phyloP scores from a whole-genome alignment of 192 early-diverging fungal genomes.

The Umbelopsis sp. region DNA sequence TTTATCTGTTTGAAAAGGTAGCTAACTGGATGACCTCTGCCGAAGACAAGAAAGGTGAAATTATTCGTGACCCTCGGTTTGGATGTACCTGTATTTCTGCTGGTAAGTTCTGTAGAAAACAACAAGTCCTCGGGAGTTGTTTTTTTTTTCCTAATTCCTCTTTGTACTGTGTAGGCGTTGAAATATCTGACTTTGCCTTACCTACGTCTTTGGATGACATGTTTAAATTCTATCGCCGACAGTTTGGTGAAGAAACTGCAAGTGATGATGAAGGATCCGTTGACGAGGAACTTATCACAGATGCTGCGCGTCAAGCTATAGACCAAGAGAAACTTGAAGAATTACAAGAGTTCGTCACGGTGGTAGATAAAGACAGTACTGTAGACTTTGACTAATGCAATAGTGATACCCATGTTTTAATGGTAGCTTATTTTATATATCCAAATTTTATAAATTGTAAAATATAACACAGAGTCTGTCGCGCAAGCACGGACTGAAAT shows the following conservation, averaged over 20 bases:
- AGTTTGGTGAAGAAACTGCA: slow-evolving; percentile 23
- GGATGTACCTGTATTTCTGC: slow-evolving; percentile 31
- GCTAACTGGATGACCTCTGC: slow-evolving; percentile 27
- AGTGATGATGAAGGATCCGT: background rate
- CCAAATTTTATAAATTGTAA: background rate
- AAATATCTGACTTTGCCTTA: slow-evolving; percentile 32
- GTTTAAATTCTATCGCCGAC: slow-evolving; percentile 20
- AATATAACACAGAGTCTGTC: background rate
- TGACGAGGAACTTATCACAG: background rate
- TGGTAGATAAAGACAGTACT: background rate
- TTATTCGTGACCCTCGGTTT: slow-evolving; percentile 23
- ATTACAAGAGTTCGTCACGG: slow-evolving; percentile 12
- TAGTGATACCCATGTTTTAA: too few relatives aligned
- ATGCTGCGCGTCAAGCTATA: background rate
- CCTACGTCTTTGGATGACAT: slow-evolving; percentile 24
- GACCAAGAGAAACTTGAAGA: slow-evolving; percentile 18
- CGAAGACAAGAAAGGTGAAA: background rate
- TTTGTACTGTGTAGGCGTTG: slow-evolving; percentile 18
- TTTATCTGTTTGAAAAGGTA: slow-evolving; percentile 26
- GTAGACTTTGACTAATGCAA: background rate
- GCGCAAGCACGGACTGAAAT: slow-evolving; percentile 17
- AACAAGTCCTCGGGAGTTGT: background rate
- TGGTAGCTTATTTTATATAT: too few relatives aligned
- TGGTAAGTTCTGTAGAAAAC: background rate
- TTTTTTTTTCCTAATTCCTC: background rate